Evolutionary conservation across 768 basidiomycete species (phyloP).

Genomic region (Lactarius deliciosus): DNA sequence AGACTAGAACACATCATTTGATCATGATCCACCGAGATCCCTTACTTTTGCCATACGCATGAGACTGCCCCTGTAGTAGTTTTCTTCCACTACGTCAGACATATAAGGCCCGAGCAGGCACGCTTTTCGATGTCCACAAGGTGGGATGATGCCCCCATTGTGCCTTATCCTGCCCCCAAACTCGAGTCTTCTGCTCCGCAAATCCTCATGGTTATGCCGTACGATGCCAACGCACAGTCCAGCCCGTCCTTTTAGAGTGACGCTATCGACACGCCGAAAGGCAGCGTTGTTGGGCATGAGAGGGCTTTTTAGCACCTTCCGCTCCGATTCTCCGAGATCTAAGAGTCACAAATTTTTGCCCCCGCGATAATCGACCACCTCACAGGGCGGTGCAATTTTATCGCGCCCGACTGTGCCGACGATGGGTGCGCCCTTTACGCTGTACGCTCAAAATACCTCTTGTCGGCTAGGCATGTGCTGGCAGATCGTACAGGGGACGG

Average conservation of each 20-base stretch:
- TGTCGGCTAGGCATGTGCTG: neutral
- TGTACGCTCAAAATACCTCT: neutral
- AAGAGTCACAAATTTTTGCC: neutral
- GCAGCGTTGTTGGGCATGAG: neutral
- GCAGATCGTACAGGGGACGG: neutral
- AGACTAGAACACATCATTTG: neutral
- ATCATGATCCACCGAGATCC: slow-evolving; percentile 1
- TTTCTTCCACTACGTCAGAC: neutral
- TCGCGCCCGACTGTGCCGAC: slow-evolving; percentile 8
- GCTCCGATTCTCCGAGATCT: slow-evolving; percentile 14
- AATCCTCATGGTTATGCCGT: neutral
- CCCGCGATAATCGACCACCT: neutral
- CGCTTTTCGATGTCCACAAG: neutral
- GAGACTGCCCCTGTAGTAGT: neutral
- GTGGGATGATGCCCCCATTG: neutral
- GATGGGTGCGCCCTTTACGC: slow-evolving; percentile 22
- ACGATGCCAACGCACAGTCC: neutral
- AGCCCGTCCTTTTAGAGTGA: neutral
- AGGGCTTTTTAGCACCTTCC: neutral
- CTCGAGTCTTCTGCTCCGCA: neutral
- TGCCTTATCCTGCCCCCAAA: neutral
- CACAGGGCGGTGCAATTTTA: slow-evolving; percentile 2
- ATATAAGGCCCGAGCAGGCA: neutral
- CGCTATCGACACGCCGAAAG: neutral
- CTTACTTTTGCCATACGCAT: neutral